A percentile compares a stretch with the other conserved stretches of the same genome.
Conservation (phyloP, 1,284 basidiomycete genomes). For the Sanghuangporus sanghuang region DNA sequence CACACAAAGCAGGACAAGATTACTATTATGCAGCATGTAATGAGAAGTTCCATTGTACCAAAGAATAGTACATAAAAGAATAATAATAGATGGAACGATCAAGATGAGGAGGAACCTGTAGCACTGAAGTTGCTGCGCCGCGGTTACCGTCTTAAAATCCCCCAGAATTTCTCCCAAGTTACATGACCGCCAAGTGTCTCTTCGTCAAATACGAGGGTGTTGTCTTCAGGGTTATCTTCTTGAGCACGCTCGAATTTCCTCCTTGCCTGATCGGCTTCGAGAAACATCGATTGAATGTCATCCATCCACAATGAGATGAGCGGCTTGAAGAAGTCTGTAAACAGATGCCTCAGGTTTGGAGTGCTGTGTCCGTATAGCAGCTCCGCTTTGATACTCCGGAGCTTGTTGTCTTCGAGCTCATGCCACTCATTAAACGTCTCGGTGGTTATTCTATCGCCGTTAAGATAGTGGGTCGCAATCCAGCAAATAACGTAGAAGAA, state of each 20-base stretch:
- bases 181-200: not conserved
- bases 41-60: too few species aligned
- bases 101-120: too few species aligned
- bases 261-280: not conserved
- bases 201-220: not conserved
- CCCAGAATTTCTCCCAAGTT: not conserved
- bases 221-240: not conserved
- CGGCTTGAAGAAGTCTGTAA: not conserved
- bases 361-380: not conserved
- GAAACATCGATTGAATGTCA: not conserved
- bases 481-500: slow-evolving; percentile 1
- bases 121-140: too few species aligned
- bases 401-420: not conserved
- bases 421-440: not conserved
- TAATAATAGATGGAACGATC: too few species aligned
- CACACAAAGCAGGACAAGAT: too few species aligned
- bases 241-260: not conserved
- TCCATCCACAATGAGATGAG: not conserved
- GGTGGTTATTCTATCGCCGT: not conserved
- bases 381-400: not conserved
- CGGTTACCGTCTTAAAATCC: not conserved
- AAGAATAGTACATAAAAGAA: too few species aligned
- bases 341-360: not conserved
- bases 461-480: not conserved
- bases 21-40: too few species aligned